Evolutionary conservation across 2,329 filamentous ascomycete genomes (phyloP).

Genomic region (Blumeriella jaapii): DNA sequence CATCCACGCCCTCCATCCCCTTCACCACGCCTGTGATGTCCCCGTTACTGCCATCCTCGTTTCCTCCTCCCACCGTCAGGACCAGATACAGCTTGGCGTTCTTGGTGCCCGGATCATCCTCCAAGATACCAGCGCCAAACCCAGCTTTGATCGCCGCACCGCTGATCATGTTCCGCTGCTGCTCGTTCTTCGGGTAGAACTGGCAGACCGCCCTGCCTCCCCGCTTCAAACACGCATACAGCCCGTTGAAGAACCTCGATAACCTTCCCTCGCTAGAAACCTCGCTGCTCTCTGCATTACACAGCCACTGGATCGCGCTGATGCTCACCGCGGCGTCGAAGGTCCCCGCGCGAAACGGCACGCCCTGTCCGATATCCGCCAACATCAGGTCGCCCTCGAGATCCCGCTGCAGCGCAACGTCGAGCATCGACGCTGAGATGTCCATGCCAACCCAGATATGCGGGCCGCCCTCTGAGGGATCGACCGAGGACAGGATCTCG

Average conservation of each 20-base stretch:
- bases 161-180: conserved; percentile 85
- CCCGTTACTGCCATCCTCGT: conserved; percentile 40
- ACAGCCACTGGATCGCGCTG: conserved; percentile 95
- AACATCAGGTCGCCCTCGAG: conserved; percentile 90
- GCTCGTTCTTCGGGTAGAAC: conserved; percentile 95
- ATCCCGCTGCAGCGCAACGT: conserved; percentile 80
- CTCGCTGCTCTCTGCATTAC: conserved; percentile 84
- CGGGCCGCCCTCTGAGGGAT: conserved; percentile 62
- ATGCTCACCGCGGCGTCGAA: conserved; percentile 96
- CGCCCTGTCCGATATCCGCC: conserved; percentile 87
- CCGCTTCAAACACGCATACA: conserved; percentile 73
- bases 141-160: conserved; percentile 84
- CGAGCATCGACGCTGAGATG: conserved; percentile 91
- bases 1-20: conserved; percentile 79
- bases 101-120: conserved; percentile 94
- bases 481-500: conserved; percentile 73
- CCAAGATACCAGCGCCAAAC: conserved; percentile 86
- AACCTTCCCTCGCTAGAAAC: conserved; percentile 70
- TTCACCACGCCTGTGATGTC: conserved; percentile 87
- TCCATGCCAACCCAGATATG: conserved; percentile 98
- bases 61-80: conserved; percentile 66
- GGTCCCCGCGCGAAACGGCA: conserved; percentile 81
- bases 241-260: conserved; percentile 78
- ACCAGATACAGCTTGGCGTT: conserved; percentile 95
- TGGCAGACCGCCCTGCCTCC: conserved; percentile 90